Evolutionary conservation across 148 eudicot species (phyloP).

Genomic region (Talinum fruticosum): DNA sequence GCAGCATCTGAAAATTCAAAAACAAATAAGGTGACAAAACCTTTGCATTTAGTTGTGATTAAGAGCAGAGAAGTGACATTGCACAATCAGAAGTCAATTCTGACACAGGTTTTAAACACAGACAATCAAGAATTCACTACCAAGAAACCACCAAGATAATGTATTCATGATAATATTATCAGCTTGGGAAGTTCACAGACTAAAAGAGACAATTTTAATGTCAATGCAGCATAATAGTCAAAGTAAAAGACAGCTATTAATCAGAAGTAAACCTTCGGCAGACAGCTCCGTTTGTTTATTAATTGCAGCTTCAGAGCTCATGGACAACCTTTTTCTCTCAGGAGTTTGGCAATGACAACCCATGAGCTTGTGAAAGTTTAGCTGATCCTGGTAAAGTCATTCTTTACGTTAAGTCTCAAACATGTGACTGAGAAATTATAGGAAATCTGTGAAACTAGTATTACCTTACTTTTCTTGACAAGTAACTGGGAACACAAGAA

Average conservation of each 20-base stretch:
- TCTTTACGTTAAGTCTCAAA: slow-evolving; percentile 12
- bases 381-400: slow-evolving; percentile 55
- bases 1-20: slow-evolving; percentile 38
- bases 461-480: slow-evolving; percentile 74
- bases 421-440: not conserved
- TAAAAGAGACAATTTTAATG: not conserved
- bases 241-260: slow-evolving; percentile 2
- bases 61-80: slow-evolving; percentile 7
- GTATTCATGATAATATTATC: not conserved
- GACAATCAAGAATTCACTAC: not conserved
- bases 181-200: not conserved
- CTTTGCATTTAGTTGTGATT: not conserved
- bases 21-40: slow-evolving; percentile 5
- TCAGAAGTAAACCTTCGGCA: slow-evolving; percentile 40
- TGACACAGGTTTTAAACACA: slow-evolving; percentile 12
- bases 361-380: slow-evolving; percentile 89
- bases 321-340: slow-evolving; percentile 49
- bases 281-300: slow-evolving; percentile 29
- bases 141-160: not conserved
- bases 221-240: not conserved
- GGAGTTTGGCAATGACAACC: slow-evolving; percentile 67
- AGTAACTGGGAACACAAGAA: slow-evolving; percentile 78
- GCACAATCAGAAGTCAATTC: not conserved
- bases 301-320: slow-evolving; percentile 35
- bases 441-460: slow-evolving; percentile 7